Evolutionary conservation across 352 stramenopile species (phyloP), one percentile per base, ranked within the genome.

Genomic region (Phytophthora sansomeana): DNA sequence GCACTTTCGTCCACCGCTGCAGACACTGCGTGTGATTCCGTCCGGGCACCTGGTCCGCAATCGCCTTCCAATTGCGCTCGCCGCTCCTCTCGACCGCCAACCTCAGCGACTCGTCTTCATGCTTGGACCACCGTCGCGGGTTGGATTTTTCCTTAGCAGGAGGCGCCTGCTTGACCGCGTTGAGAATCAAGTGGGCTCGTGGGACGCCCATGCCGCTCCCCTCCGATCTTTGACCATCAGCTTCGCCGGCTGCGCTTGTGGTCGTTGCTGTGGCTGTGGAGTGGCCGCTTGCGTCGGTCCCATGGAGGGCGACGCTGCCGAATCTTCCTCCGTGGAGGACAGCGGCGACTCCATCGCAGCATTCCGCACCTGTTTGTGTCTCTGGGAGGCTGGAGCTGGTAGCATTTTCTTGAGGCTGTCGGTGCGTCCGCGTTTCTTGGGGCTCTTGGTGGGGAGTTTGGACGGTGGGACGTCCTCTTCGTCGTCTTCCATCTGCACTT

Each of bases 11-110:
- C 93, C 93, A 98, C 16, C 93, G 83, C 63, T 98, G 93, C 48
- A 98, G 63, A 71, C 92, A 98, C 74, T 98, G 93, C 46, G 91
- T 97, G 68, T 98, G 92, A 64, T 98, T 98, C 11, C 93, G 75
- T 24, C 89, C 91, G 5, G 88, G 88, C 21, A 98, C 90, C 63
- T 96, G 89, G 48, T 97, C 85, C 5, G 93, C 92, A 48, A 98
- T 98, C 5, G 91, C 89, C 67, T 96, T 96, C 88, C 88, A 96
- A 53, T 96, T 96, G 60, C 88, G 85, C 53, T 96, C 88, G 3
- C 88, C 88, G 30, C 88, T 96, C 51, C 88, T 77, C 46, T 95
- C 86, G n/a, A 96, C 88, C 26, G 88, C 88, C 11, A 95, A 58
- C 5, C 88, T 74, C 55, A 96, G 69, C 32, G 88, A 95, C 56